Evolutionary conservation across 2,329 filamentous ascomycete species (phyloP).

Genomic region (Talaromyces verruculosus): DNA sequence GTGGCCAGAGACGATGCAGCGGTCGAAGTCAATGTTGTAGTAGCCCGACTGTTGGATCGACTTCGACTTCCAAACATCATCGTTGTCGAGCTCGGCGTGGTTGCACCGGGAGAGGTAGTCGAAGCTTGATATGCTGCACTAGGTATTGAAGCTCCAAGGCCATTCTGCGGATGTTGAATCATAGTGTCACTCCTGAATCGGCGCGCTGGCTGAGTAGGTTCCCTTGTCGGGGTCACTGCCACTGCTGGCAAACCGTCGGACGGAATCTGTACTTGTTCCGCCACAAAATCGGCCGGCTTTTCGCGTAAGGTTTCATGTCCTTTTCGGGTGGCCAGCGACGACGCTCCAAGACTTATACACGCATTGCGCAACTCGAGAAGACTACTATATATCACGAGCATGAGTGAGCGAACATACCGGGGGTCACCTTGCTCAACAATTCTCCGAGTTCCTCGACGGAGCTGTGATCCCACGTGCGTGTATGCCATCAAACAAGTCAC

Average conservation of each 20-base stretch:
- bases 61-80: conserved; percentile 40
- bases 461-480: conserved; percentile 49
- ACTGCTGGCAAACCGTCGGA: conserved; percentile 34
- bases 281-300: background rate
- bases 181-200: conserved; percentile 54
- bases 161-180: conserved; percentile 46
- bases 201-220: conserved; percentile 44
- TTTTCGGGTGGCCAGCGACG: conserved; percentile 33
- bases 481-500: conserved; percentile 53
- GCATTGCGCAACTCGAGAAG: conserved; percentile 61
- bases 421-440: conserved; percentile 58
- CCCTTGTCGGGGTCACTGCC: conserved; percentile 49
- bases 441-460: conserved; percentile 50
- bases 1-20: conserved; percentile 57
- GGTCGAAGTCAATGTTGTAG: conserved; percentile 52
- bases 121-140: conserved; percentile 32
- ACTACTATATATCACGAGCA: conserved; percentile 60
- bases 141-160: conserved; percentile 16
- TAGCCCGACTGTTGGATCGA: conserved; percentile 54
- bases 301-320: conserved; percentile 25
- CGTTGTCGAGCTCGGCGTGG: conserved; percentile 29
- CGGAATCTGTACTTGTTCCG: conserved; percentile 29
- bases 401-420: conserved; percentile 58
- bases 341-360: conserved; percentile 53
- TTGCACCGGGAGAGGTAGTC: conserved; percentile 34